Percentiles rank a stretch among this genome's conserved stretches.
Conservation (phyloP, 805 yeast genomes). For the Lipomyces yamadae region DNA sequence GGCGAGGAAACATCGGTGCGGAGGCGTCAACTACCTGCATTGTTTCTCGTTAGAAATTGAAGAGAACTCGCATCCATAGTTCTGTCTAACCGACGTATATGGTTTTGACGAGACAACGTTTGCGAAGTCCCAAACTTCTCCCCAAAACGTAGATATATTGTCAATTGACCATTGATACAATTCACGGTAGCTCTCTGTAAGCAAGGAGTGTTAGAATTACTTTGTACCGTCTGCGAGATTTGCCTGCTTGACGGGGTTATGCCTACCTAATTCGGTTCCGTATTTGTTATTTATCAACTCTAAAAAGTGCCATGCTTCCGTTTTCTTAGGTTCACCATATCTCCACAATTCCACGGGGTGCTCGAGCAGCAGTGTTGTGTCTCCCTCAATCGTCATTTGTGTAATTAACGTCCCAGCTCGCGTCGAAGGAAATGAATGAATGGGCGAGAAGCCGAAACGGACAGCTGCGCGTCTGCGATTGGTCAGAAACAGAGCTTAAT, state of each 20-base stretch:
- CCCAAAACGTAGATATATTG: conserved; percentile 34
- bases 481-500: too few relatives aligned
- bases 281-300: conserved; percentile 18
- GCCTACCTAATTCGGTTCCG: conserved; percentile 21
- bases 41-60: not conserved
- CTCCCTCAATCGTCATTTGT: conserved; percentile 3
- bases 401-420: not conserved
- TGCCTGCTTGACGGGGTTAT: not conserved
- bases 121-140: conserved; percentile 37
- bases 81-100: conserved; percentile 13
- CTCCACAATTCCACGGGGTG: conserved; percentile 34
- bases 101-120: conserved; percentile 20
- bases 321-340: conserved; percentile 21
- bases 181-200: conserved; percentile 28
- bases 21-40: conserved; percentile 25
- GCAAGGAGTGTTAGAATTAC: not conserved
- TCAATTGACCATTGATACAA: conserved; percentile 36
- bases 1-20: conserved; percentile 39
- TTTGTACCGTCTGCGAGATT: not conserved
- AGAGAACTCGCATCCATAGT: not conserved
- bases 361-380: conserved; percentile 16
- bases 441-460: too few relatives aligned
- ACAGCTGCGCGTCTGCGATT: too few relatives aligned
- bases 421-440: not conserved
- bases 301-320: conserved; percentile 22